Evolutionary conservation across 192 early-diverging fungal species (phyloP), one percentile per base, ranked within the genome.

Genomic region (Mortierella antarctica): DNA sequence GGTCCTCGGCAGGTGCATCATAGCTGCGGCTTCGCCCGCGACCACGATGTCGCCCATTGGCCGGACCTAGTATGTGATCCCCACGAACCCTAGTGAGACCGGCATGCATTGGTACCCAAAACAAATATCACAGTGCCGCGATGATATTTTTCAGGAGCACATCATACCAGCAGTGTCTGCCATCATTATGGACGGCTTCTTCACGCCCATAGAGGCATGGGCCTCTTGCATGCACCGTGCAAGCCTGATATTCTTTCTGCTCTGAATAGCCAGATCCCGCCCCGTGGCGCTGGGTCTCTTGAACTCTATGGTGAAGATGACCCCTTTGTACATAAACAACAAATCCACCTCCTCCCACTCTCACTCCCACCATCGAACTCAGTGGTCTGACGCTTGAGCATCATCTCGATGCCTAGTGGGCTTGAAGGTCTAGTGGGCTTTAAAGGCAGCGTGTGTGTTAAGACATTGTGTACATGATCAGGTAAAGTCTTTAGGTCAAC

Each of bases 171-270:
- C 58, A n/a, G 62, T 40, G 46, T 71, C 69, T 14, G 42, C 59
- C 69, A 71, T 71, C 60, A 71, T 41, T 12, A 71, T 52, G 23
- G 69, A 71, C 2, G 52, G 52, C 10, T 62, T 21, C 23, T 52
- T 6, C 11, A 71, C 51, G 47, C 69, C 69, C 14, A 62, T 18
- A 5, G 49, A 48, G 56, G 20, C n/a, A 20, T 55, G 60, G 2
- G 60, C 58, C 62, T 71, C 69, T 55, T 71, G 69, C 13, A 71
- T 71, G 56, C 69, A 71, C 13, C 69, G 69, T 54, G 31, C 69
- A 9, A 71, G 41, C 50, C 69, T 51, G 42, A 71, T 61, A 48
- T 69, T 76, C 73, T 76, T 76, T 12, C 66, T n/a, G 47, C 63
- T 62, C 58, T 76, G 73, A 46, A 69, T 47, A 0, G 65, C 73